A percentile compares a stretch with the other conserved stretches of the same genome.
Conservation (phyloP, 345 rosid genomes). For the rapeseed (Brassica napus) region DNA sequence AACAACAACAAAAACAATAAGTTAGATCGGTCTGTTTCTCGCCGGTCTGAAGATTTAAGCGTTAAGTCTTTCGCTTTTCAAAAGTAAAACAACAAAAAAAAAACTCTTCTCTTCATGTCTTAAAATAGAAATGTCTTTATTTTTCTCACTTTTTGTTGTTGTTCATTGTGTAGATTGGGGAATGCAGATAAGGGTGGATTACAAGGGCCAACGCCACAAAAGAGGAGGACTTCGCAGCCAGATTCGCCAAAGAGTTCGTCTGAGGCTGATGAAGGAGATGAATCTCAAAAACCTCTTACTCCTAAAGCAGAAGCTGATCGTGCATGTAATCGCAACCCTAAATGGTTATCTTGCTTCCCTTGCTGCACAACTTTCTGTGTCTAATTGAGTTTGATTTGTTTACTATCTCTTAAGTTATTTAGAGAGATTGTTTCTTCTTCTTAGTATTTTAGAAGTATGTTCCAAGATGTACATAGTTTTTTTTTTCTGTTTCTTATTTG, state of each 20-base stretch:
- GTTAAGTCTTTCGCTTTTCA: not conserved
- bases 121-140: not conserved
- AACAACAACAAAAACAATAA: not conserved
- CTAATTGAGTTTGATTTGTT: not conserved
- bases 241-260: not conserved
- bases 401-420: not conserved
- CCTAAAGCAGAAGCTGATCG: not conserved
- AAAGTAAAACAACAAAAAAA: not conserved
- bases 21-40: not conserved
- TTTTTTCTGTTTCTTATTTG: not conserved
- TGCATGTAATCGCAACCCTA: not conserved
- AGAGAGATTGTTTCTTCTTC: not conserved
- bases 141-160: not conserved
- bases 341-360: not conserved
- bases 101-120: not conserved
- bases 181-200: not conserved
- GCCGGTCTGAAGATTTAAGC: not conserved
- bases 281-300: not conserved
- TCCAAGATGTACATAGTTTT: not conserved
- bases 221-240: not conserved
- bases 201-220: not conserved
- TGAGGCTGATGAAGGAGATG: not conserved
- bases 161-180: not conserved
- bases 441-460: not conserved
- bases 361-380: not conserved